Evolutionary conservation across 2,329 filamentous ascomycete species (phyloP), one percentile per base, ranked within the genome.

Genomic region (Aulographum hederae): DNA sequence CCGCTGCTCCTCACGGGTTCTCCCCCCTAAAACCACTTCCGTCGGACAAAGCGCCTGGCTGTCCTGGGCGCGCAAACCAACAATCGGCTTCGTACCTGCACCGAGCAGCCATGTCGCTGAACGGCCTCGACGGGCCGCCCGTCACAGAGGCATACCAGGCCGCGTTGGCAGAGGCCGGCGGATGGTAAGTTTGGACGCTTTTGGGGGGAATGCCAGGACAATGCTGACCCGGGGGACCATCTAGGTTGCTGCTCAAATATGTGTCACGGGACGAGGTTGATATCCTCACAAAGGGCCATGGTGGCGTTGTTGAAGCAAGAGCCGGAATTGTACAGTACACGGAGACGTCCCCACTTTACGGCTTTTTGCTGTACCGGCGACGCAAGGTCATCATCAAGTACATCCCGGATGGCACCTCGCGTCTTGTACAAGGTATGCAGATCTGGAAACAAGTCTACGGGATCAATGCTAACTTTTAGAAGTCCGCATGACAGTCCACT

Each of bases 301-400:
- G 80, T 41, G 86, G 89, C 39, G 75, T 93, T 36, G 67, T 73
- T 37, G 89, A 95, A 51, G 73, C 89, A 40, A 77, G 84, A 46
- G 73, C 73, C 46, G 68, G 73, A 34, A 75, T 95, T 42, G 69
- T 75, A 36, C 63, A 69, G 39, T 92, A 91, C 50, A 18, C 12
- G 34, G 85, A 94, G 41, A 68, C 71, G 34, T 89, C 82, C 39
- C 89, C 89, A 15, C 61, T 98, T 30, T 98, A 91, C 48, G 89
- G 89, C 32, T 82, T 94, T 50, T 59, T 98, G 43, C 74, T 80
- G 44, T 95, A 94, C 54, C 68, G 86, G 34, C 73, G 85, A 48
- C 73, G 84, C 49, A 94, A 84, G 54, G 78, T 95, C 30, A 58
- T 98, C 37, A 69, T 98, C 52, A 94, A 89, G 58, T 93, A 89